Percentiles rank a stretch among this genome's conserved stretches.
These are phyloP conservation scores for Ceratocystis diversiconidia DNA, from an alignment of 2,329 filamentous ascomycete species.

Conservation along the genomic window DNA sequence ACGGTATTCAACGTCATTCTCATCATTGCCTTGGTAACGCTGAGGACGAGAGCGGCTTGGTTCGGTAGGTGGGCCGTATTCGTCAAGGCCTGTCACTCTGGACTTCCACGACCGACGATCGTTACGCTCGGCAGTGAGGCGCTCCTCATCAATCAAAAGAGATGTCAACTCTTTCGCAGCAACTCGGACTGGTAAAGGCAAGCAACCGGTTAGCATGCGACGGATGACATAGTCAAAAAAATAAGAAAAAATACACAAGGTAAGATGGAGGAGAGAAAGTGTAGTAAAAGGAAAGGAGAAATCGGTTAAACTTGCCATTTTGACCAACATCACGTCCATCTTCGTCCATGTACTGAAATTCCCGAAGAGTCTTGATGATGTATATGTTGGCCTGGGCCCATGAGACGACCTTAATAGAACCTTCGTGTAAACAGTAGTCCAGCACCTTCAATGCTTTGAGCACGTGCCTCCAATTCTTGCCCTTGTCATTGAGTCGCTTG, in stretches of 20 bases:
- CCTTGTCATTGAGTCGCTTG: slow-evolving; percentile 96
- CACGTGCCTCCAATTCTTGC: slow-evolving; percentile 98
- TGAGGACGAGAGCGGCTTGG: slow-evolving; percentile 30
- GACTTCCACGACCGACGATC: slow-evolving; percentile 96
- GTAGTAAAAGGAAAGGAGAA: neutral
- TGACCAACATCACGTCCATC: slow-evolving; percentile 91
- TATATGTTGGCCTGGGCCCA: slow-evolving; percentile 98
- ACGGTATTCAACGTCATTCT: slow-evolving; percentile 81
- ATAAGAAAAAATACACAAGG: neutral
- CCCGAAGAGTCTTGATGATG: slow-evolving; percentile 94
- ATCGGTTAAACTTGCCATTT: slow-evolving; percentile 53
- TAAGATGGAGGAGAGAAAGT: too few species aligned
- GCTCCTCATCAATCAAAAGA: slow-evolving; percentile 83
- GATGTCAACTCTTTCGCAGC: slow-evolving; percentile 92
- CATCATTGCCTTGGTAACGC: slow-evolving; percentile 44
- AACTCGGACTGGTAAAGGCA: slow-evolving; percentile 58
- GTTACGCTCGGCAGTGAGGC: slow-evolving; percentile 73
- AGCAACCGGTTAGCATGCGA: slow-evolving; percentile 17
- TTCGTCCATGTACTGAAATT: slow-evolving; percentile 94
- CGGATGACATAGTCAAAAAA: neutral
- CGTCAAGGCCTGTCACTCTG: slow-evolving; percentile 82
- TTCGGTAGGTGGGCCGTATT: slow-evolving; percentile 43
- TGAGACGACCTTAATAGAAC: slow-evolving; percentile 88
- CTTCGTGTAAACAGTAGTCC: slow-evolving; percentile 95
- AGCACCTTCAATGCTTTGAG: slow-evolving; percentile 94